Evolutionary conservation across 768 basidiomycete species (phyloP).

Genomic region (Hysterangium stoloniferum): DNA sequence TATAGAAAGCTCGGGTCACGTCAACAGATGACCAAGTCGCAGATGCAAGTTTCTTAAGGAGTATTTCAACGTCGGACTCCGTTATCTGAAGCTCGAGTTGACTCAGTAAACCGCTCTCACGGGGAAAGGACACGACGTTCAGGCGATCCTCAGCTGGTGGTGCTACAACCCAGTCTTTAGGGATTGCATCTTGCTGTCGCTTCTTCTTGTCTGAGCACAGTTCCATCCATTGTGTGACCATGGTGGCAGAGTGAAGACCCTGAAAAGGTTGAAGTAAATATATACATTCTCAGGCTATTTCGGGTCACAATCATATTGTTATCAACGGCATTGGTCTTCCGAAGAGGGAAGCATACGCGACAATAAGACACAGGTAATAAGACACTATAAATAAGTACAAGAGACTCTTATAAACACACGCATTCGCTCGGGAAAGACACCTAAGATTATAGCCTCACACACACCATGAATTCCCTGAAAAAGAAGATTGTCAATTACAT

Average conservation of each 20-base stretch:
- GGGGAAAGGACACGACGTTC: conserved; percentile 49
- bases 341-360: too few relatives aligned
- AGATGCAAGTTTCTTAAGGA: conserved; percentile 47
- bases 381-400: too few relatives aligned
- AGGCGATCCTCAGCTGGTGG: conserved; percentile 39
- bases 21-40: conserved; percentile 55
- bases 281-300: not conserved
- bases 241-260: conserved; percentile 14
- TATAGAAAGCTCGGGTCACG: conserved; percentile 67
- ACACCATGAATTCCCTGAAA: too few relatives aligned
- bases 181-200: conserved; percentile 48
- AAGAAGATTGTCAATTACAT: too few relatives aligned
- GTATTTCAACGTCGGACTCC: conserved; percentile 36
- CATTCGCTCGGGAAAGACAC: too few relatives aligned
- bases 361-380: too few relatives aligned
- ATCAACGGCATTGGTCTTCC: too few relatives aligned
- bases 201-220: conserved; percentile 47
- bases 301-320: too few relatives aligned
- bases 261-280: conserved; percentile 1
- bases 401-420: too few relatives aligned
- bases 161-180: conserved; percentile 54
- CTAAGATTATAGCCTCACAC: too few relatives aligned
- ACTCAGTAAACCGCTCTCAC: conserved; percentile 49
- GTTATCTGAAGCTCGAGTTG: conserved; percentile 55
- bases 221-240: conserved; percentile 39